phyloP scores from a whole-genome alignment of 2,329 filamentous ascomycete species.

The Hymenoscyphus occultus region DNA sequence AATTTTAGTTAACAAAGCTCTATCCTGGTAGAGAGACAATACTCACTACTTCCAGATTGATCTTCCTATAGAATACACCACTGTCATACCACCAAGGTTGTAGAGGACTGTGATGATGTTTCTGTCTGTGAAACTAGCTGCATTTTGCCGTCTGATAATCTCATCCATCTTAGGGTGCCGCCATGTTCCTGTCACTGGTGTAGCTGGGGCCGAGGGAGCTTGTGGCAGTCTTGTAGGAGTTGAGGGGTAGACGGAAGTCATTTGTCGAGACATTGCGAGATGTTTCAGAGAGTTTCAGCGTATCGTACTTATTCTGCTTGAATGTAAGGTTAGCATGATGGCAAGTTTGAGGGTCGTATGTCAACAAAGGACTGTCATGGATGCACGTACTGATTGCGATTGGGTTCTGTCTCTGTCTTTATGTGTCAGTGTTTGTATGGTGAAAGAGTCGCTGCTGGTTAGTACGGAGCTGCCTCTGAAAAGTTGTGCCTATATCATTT shows the following conservation, averaged over 20 bases:
- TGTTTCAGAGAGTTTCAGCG: no score
- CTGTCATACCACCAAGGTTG: constrained; percentile 58
- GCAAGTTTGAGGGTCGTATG: constrained; percentile 7
- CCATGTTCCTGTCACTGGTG: constrained; percentile 68
- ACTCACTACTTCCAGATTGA: constrained; percentile 33
- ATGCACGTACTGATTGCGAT: not conserved
- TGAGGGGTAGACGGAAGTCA: constrained; percentile 27
- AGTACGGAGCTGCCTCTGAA: constrained; percentile 20
- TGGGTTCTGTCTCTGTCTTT: not conserved
- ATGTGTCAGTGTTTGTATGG: not conserved
- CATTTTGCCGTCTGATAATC: constrained; percentile 77
- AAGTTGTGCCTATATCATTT: not conserved
- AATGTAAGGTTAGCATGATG: not conserved
- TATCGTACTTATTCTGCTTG: not conserved
- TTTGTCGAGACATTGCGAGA: constrained; percentile 8
- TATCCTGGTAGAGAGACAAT: not conserved
- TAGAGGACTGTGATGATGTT: constrained; percentile 69
- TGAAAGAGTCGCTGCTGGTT: constrained; percentile 15
- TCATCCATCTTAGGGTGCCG: constrained; percentile 85
- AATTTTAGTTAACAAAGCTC: constrained; percentile 14
- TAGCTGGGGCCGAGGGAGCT: constrained; percentile 23
- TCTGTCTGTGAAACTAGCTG: constrained; percentile 72
- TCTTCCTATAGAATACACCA: constrained; percentile 45
- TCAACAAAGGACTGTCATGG: constrained; percentile 19
- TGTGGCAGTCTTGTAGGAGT: constrained; percentile 24